Base-by-base conservation (phyloP, 1,284 basidiomycete genomes). In the Meira nashicola region DNA sequence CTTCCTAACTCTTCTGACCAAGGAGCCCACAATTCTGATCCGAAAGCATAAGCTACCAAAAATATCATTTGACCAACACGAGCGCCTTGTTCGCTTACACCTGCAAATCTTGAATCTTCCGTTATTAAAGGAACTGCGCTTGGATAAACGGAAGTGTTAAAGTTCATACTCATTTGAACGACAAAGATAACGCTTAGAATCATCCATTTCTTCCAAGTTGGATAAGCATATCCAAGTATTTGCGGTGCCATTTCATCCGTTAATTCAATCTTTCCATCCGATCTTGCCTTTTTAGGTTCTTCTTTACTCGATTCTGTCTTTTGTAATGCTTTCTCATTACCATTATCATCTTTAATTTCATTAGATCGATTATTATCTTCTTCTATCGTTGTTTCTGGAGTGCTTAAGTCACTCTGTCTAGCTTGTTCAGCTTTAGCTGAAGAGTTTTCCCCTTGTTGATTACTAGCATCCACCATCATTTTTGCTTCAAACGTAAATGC, bases 61-160 rank as follows among this genome's bases (percentile, higher is more conserved):
- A 80, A 81, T 51, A 81, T 67, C 68, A 77, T 78, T 63, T 80
- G 78, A 51, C 79, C 79, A 2, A 80, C 76, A 33, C 80, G 65
- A 2, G 80, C 80, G 0, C 68, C 74, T 60, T 79, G 80, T 19
- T 69, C 72, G 11, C 68, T 72, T 52, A 82, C 71, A 47, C 62
- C 57, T 14, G 21, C 14, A 48, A 53, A 62, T 28, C 62, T 57
- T 55, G 76, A 80, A 50, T 80, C 68, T 51, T 71, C 66, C 2
- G 66, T 28, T 2, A 76, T 65, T 3, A 64, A 60, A 11, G 21
- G 39, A 37, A 79, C 67, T 2, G 71, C 79, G 52, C 78, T 79
- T 14, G 77, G 70, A 59, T 72, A 79, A 14, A 79, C 66, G 23
- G 73, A 73, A 14, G 78, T 76, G 62, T 79, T 79, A 58, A 78